phyloP scores from a whole-genome alignment of 2,329 filamentous ascomycete genomes.

The Ceratocystis eucalypticola region DNA sequence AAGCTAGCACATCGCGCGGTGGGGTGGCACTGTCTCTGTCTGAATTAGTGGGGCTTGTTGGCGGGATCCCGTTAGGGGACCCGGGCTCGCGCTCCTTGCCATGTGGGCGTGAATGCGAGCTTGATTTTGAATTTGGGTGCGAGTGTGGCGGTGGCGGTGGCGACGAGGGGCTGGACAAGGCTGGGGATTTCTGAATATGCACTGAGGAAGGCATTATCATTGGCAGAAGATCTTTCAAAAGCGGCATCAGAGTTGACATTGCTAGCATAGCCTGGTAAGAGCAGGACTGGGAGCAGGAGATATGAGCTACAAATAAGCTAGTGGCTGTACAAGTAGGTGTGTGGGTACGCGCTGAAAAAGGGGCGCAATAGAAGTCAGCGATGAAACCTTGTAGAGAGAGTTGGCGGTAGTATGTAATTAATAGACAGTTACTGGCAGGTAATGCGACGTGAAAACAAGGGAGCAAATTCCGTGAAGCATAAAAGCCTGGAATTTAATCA shows the following conservation, averaged over 20 bases:
- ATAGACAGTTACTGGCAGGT: not conserved
- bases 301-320: too few species aligned
- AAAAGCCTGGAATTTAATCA: not conserved
- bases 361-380: too few species aligned
- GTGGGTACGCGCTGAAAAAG: too few species aligned
- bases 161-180: constrained; percentile 17
- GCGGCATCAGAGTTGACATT: constrained; percentile 41
- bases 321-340: too few species aligned
- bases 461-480: constrained; percentile 9
- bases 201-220: constrained; percentile 47
- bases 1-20: not conserved
- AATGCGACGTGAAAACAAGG: not conserved
- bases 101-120: too few species aligned
- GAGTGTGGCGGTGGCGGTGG: constrained; percentile 30
- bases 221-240: constrained; percentile 44
- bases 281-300: not conserved
- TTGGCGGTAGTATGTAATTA: not conserved
- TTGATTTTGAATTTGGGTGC: too few species aligned
- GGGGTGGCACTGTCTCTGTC: not conserved
- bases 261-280: constrained; percentile 30
- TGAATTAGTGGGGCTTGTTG: not conserved
- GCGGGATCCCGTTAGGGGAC: not conserved
- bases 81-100: not conserved
- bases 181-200: constrained; percentile 35
- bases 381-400: not conserved